Percentiles rank a stretch among this genome's conserved stretches.
Evolutionary conservation across 495 filamentous ascomycete genomes (phyloP).

Genomic region (Aspergillus haitiensis): DNA sequence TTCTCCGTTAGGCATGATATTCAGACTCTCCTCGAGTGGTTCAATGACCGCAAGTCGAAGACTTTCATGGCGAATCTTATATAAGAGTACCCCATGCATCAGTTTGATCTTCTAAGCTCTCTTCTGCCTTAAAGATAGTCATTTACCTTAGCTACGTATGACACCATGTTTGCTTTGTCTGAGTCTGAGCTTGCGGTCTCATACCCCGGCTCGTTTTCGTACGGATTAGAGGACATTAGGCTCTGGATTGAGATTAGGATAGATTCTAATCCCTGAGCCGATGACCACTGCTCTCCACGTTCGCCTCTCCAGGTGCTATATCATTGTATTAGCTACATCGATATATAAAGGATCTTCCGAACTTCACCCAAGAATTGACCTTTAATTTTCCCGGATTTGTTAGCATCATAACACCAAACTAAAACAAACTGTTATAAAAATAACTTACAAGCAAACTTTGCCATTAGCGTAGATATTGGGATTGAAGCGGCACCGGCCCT

Average conservation of each 20-base stretch:
- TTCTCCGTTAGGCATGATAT: conserved; percentile 56
- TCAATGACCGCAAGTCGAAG: conserved; percentile 83
- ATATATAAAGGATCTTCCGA: not conserved
- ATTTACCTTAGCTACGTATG: conserved; percentile 82
- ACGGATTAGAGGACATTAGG: conserved; percentile 89
- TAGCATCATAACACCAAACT: conserved; percentile 12
- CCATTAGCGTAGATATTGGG: conserved; percentile 93
- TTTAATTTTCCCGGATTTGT: conserved; percentile 32
- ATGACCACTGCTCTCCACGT: conserved; percentile 89
- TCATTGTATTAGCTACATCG: conserved; percentile 20
- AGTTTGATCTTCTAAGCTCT: not conserved
- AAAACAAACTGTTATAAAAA: not conserved
- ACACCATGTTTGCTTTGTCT: conserved; percentile 72
- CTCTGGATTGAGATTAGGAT: conserved; percentile 95
- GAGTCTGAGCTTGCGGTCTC: conserved; percentile 66
- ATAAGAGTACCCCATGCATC: not conserved
- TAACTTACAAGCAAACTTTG: conserved; percentile 81
- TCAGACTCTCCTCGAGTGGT: conserved; percentile 76
- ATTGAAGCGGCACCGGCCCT: conserved; percentile 84
- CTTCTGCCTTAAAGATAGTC: not conserved
- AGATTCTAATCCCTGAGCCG: conserved; percentile 92
- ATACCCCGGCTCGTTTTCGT: conserved; percentile 94
- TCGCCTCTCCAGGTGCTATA: conserved; percentile 91
- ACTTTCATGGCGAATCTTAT: conserved; percentile 86
- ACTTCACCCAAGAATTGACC: conserved; percentile 85